Base-by-base conservation (phyloP, 768 basidiomycete genomes). In the Tricholomella constricta region DNA sequence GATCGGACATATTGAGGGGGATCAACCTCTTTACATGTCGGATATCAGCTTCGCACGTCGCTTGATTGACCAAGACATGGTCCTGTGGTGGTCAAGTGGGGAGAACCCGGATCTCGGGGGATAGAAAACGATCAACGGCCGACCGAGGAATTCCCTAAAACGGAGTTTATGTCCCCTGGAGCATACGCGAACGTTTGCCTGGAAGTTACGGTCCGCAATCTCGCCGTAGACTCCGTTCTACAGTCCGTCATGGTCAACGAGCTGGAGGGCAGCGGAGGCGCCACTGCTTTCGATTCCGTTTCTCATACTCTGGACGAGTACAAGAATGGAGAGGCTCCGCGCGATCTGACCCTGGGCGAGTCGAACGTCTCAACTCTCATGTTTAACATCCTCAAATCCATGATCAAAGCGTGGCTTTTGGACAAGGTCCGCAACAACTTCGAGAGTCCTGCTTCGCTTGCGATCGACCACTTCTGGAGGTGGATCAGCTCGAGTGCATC, bases 181-280 rank as follows among this genome's bases (percentile, higher is more conserved):
- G 87, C 87, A 55, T 98, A 96, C 69, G 83, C 89, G 17, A 97
- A 95, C 54, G 96, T 97, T 17, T 96, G 94, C 55, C 75, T 99
- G 34, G 91, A 96, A 58, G 74, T 99, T 56, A 84, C 89, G 6
- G 79, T 99, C 17, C 85, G 91, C 47, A 96, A 98, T 69, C 78
- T 99, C 15, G 95, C 95, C 0, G 89, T 98, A 55, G 88, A 99
- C 65, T 86, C 97, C 0, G 89, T 99, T 4, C 74, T 98, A 9
- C 97, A 98, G 61, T 95, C 96, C 2, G 83, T 95, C 27, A 76
- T 96, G 51, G 92, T 99, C 57, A 98, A 99, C 72, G 97, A 99
- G 66, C 79, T 99, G 61, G 97, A 99, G 69, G 97, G 97, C 1
- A 92, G 89, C 54, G 90, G 94, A 1, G 96, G 95, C 3, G 78